Conservation (phyloP, 2,329 filamentous ascomycete species). For the Botrytis aclada region DNA sequence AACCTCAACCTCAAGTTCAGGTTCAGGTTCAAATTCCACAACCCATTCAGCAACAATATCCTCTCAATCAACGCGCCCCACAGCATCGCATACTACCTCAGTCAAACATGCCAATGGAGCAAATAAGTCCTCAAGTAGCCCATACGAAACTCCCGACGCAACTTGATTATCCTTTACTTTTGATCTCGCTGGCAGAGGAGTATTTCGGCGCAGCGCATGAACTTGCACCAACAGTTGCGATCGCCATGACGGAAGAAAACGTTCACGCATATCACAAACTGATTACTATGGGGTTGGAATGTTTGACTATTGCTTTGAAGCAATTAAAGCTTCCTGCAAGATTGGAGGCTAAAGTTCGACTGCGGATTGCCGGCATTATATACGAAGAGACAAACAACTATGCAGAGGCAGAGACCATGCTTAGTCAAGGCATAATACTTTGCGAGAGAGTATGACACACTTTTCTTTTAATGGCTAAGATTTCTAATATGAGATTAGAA, state of each 20-base stretch:
- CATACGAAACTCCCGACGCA: constrained; percentile 14
- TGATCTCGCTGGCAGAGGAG: constrained; percentile 72
- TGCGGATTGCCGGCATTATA: constrained; percentile 69
- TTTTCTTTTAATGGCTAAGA: background rate
- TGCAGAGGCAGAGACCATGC: constrained; percentile 67
- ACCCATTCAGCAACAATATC: constrained; percentile 24
- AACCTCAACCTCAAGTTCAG: background rate
- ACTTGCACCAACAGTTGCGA: constrained; percentile 49
- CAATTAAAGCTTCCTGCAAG: constrained; percentile 59
- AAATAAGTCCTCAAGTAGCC: constrained; percentile 17
- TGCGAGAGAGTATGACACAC: constrained; percentile 56
- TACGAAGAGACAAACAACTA: constrained; percentile 73
- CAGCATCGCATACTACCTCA: constrained; percentile 5
- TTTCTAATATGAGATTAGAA: constrained; percentile 41
- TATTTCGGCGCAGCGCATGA: constrained; percentile 66
- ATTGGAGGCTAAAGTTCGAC: constrained; percentile 64
- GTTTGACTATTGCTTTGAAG: constrained; percentile 66
- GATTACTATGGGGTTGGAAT: constrained; percentile 68
- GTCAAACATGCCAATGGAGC: constrained; percentile 16
- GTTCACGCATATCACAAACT: constrained; percentile 68
- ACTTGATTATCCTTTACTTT: constrained; percentile 41
- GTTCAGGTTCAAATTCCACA: constrained; percentile 14
- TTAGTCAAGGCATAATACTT: constrained; percentile 68
- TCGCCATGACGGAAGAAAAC: constrained; percentile 47
- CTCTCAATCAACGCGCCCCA: constrained; percentile 6